Evolutionary conservation across 257 asterid species (phyloP).

Genomic region (Solanum acaule): DNA sequence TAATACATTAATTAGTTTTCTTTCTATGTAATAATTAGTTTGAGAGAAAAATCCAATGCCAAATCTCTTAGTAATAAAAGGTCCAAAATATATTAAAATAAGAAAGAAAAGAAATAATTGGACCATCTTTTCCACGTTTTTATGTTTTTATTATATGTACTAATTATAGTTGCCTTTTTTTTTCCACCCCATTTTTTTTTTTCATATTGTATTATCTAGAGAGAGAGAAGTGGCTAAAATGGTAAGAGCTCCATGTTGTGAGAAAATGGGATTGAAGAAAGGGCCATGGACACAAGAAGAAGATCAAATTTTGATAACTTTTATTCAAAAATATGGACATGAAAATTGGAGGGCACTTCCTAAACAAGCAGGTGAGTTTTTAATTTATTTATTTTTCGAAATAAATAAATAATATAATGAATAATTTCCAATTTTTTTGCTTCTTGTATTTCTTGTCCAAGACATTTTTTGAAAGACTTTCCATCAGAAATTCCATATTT

Average conservation of each 20-base stretch:
- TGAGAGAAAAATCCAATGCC: background rate
- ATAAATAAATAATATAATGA: too few species aligned
- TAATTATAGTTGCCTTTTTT: background rate
- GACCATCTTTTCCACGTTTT: background rate
- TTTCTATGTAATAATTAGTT: background rate
- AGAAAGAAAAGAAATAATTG: background rate
- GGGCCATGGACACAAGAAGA: conserved; percentile 37
- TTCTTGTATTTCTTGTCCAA: background rate
- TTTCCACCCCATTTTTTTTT: background rate
- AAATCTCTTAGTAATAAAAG: background rate
- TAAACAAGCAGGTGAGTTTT: conserved; percentile 6
- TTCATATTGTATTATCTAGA: background rate
- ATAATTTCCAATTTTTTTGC: background rate
- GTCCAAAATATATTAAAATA: background rate
- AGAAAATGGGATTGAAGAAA: conserved; percentile 31
- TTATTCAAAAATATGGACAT: conserved; percentile 18
- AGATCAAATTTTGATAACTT: conserved; percentile 24
- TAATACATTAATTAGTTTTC: background rate
- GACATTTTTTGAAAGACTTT: background rate
- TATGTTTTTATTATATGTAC: background rate
- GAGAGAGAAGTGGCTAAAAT: background rate
- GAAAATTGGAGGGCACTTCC: conserved; percentile 40
- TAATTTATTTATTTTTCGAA: too few species aligned
- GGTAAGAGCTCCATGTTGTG: conserved; percentile 34
- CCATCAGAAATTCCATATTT: background rate